Evolutionary conservation across 805 yeast species (phyloP), one percentile per base, ranked within the genome.

Genomic region (Saturnispora ahearnii): DNA sequence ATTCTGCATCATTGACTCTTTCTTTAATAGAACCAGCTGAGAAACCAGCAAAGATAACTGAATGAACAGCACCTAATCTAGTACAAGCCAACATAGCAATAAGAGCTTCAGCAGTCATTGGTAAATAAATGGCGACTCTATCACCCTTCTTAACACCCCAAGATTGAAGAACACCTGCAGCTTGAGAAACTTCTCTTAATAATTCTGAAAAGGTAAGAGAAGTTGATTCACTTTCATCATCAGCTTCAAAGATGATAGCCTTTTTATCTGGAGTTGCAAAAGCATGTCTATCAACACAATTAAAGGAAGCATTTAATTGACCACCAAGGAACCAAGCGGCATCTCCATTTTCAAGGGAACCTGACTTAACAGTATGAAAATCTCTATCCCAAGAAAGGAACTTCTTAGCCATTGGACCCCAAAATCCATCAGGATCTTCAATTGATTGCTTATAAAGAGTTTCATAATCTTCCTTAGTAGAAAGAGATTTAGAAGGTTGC

Each of bases 81-180:
- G 82, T 86, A 62, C 89, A 82, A 44, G 99, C 99, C 62, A 91
- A 74, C 78, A 91, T 79, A n/a, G 99, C 85, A 51, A 93, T 80
- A 54, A 93, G 73, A 21, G 97, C 96, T 71, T 90, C 96, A 45
- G 98, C 95, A 54, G 90, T 90, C 99, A 93, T 91, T 63, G 99
- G 99, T 65, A 91, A 73, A 70, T 91, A 91, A 52, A 91, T 86
- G 45, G 97, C 98, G 51, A 91, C 98, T 28, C 95, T 86, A 64
- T 91, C 99, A 63, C 99, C 99, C 69, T 87, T 87, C 59, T 76
- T 72, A 58, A 91, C 91, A 51, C 99, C 99, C 78, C 89, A 81
- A 51, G 82, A 76, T 55, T 77, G 72, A 65, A 93, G 77, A 41
- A 87, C 84, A 59, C 85, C 90, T 11, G 98, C 96, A 59, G 89